Percentiles rank a stretch among this genome's conserved stretches.
Conservation (phyloP, 176 grass and related monocot genomes). For the Eremochloa ophiuroides region DNA sequence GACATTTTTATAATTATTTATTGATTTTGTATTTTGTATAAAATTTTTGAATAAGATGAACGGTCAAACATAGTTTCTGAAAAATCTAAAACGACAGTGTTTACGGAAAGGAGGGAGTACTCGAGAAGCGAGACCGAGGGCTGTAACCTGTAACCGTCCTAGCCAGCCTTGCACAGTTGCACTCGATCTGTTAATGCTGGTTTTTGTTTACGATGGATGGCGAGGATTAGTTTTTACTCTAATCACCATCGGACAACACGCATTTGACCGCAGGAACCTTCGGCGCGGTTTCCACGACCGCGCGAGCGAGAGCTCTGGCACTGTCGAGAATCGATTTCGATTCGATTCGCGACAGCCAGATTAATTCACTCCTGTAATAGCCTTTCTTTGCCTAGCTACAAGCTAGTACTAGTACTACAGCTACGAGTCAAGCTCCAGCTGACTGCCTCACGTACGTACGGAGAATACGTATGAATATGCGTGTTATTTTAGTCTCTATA, state of each 20-base stretch:
- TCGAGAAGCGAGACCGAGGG: too few species aligned
- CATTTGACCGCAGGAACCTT: constrained; percentile 21
- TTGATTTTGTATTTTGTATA: too few species aligned
- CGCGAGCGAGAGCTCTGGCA: neutral
- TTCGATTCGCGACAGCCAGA: constrained; percentile 6
- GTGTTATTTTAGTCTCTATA: neutral
- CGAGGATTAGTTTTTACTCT: neutral
- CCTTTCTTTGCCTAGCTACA: too few species aligned
- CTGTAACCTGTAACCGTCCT: too few species aligned
- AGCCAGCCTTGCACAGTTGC: too few species aligned
- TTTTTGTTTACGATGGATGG: neutral
- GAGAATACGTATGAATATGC: neutral
- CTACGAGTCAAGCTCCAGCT: neutral
- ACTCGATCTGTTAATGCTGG: too few species aligned
- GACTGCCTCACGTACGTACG: constrained; percentile 20
- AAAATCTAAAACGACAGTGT: too few species aligned
- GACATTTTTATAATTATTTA: too few species aligned
- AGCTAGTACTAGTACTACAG: too few species aligned
- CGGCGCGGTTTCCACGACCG: constrained; percentile 36
- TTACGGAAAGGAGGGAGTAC: too few species aligned
- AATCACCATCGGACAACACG: neutral
- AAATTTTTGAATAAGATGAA: too few species aligned
- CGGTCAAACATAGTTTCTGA: too few species aligned
- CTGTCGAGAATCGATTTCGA: constrained; percentile 18
- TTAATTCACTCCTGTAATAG: neutral